Conservation (phyloP, 805 yeast genomes). For the Yamadazyma endophytica region DNA sequence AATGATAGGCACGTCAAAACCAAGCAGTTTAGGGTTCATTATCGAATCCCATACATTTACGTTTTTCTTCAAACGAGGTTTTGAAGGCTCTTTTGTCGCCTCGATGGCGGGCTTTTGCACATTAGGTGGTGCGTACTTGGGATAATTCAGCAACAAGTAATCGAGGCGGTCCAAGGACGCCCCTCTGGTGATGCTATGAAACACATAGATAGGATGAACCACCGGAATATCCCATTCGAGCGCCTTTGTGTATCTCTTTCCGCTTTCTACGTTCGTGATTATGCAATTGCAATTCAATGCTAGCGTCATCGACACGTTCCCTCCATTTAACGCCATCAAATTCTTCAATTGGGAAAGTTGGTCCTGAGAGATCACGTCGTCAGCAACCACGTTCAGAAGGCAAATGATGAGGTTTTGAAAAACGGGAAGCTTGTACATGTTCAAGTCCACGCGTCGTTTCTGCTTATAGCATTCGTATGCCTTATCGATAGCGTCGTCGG, state of each 20-base stretch:
- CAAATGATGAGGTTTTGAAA: conserved; percentile 46
- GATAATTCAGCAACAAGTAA: conserved; percentile 28
- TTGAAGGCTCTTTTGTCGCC: conserved; percentile 5
- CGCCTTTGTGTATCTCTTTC: conserved; percentile 51
- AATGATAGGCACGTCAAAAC: neutral
- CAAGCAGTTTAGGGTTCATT: conserved; percentile 17
- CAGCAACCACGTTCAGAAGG: conserved; percentile 33
- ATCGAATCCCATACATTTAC: conserved; percentile 43
- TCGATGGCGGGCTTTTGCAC: conserved; percentile 4
- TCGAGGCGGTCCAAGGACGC: conserved; percentile 38
- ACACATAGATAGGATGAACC: conserved; percentile 49
- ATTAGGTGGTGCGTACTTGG: too few species aligned
- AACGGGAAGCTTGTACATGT: conserved; percentile 30
- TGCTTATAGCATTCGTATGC: conserved; percentile 50
- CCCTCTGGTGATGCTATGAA: conserved; percentile 42
- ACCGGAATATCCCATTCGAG: conserved; percentile 49
- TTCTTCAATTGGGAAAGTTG: conserved; percentile 7
- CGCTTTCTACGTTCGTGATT: conserved; percentile 47
- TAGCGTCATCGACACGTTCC: conserved; percentile 47
- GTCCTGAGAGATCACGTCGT: conserved; percentile 3
- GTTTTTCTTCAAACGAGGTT: conserved; percentile 15
- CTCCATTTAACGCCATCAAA: conserved; percentile 43
- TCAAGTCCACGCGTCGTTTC: conserved; percentile 34
- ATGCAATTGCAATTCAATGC: conserved; percentile 41
- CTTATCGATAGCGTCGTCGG: conserved; percentile 40